Evolutionary conservation across 139 green algal genomes (phyloP), one percentile per base, ranked within the genome.

Genomic region (Trebouxia sp.): DNA sequence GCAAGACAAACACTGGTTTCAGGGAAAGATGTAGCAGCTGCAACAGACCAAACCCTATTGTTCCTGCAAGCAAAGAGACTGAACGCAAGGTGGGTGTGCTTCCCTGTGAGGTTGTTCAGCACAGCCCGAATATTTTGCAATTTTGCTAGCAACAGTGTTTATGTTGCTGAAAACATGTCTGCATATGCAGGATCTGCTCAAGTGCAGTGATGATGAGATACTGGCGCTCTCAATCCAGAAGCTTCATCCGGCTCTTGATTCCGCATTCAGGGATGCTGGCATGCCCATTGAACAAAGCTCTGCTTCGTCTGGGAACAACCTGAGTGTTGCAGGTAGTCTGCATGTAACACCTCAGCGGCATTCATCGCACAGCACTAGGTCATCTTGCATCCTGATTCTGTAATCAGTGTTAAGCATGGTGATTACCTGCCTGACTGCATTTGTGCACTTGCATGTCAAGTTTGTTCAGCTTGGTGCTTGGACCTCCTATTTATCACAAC

Each of bases 141-240:
- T n/a, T n/a, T n/a, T n/a, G n/a, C n/a, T n/a, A n/a, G n/a, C n/a
- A n/a, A n/a, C n/a, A n/a, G n/a, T n/a, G n/a, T n/a, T n/a, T n/a
- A n/a, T n/a, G n/a, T 20, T 69, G 30, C 7, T 69, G 55, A 65
- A 15, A 6, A 6, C n/a, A 37, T 65, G 22, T 10, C 30, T 11
- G 4, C 22, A 10, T 5, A 11, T 45, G 62, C 62, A 72, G 62
- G 35, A 72, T 15, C n/a, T 72, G 26, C 6, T 72, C 14, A 72
- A 72, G 15, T 72, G 62, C 28, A 72, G 14, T 15, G 32, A 32
- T 26, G 62, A 72, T 72, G 62, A 72, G 62, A 72, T 72, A 4
- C 62, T 72, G 32, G 62, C 62, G 0, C 62, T 72, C 32, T 32
- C 62, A 72, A 41, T 53, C 3, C 69, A 77, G 69, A 77, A 77